These are phyloP conservation scores for Catenaria anguillulae DNA, from an alignment of 371 early-diverging fungal genomes.

Conservation along the genomic window DNA sequence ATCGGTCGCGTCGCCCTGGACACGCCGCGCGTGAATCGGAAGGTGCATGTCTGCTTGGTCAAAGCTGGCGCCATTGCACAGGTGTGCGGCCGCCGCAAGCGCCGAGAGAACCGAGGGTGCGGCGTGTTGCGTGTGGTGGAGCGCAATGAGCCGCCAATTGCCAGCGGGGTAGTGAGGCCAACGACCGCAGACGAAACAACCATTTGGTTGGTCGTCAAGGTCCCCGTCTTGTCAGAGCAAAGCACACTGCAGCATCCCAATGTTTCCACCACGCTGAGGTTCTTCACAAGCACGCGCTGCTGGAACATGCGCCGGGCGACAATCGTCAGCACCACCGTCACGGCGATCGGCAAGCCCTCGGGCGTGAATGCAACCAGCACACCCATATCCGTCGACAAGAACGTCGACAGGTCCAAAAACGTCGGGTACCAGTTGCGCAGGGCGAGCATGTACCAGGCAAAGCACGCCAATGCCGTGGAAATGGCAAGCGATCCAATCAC, in stretches of 20 bases:
- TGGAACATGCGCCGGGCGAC: slow-evolving; percentile 41
- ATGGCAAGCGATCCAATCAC: slow-evolving; percentile 46
- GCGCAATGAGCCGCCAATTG: too few relatives aligned
- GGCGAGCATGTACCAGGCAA: slow-evolving; percentile 37
- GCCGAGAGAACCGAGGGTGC: slow-evolving; percentile 16
- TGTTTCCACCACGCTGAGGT: slow-evolving; percentile 47
- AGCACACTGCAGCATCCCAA: slow-evolving; percentile 48
- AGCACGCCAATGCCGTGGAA: slow-evolving; percentile 24
- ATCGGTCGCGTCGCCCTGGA: slow-evolving; percentile 63
- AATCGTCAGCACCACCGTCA: slow-evolving; percentile 34
- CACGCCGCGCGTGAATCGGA: slow-evolving; percentile 34
- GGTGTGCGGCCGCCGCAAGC: slow-evolving; percentile 32
- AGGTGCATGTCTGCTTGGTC: slow-evolving; percentile 24
- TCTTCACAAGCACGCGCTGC: slow-evolving; percentile 40
- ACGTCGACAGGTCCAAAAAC: slow-evolving; percentile 34
- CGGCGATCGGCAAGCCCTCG: slow-evolving; percentile 31
- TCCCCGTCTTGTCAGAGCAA: slow-evolving; percentile 58
- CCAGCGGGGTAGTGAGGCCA: slow-evolving; percentile 14
- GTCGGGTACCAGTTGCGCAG: slow-evolving; percentile 31
- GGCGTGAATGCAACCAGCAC: slow-evolving; percentile 51
- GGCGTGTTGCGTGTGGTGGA: background rate
- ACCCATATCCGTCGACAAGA: slow-evolving; percentile 55
- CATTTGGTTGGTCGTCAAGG: slow-evolving; percentile 50
- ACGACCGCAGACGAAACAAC: slow-evolving; percentile 34
- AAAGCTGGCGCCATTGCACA: slow-evolving; percentile 50